Percentiles rank a stretch among this genome's conserved stretches.
Conservation (phyloP, 2,329 filamentous ascomycete genomes). For the Dichotomopilus funicola region DNA sequence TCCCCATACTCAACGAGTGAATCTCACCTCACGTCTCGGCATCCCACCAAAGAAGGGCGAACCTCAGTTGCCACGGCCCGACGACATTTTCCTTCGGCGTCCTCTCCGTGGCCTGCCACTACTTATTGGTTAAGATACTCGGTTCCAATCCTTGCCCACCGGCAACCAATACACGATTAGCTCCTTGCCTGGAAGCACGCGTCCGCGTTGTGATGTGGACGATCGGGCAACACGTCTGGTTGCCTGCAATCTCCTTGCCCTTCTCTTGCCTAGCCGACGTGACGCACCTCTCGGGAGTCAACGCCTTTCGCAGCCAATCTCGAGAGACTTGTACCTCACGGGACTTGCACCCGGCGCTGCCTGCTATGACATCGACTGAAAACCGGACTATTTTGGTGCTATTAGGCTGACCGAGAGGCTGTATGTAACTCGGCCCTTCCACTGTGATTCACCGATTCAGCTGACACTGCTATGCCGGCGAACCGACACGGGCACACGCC, state of each 20-base stretch:
- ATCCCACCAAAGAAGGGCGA: not conserved
- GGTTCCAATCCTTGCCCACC: not conserved
- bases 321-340: too few species aligned
- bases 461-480: not conserved
- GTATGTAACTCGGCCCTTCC: not conserved
- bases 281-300: too few species aligned
- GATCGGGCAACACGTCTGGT: too few species aligned
- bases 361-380: too few species aligned
- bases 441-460: not conserved
- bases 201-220: too few species aligned
- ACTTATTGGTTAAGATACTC: not conserved
- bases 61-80: slow-evolving; percentile 15
- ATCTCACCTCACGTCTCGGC: not conserved
- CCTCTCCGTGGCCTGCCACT: not conserved
- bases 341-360: too few species aligned
- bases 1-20: too few species aligned
- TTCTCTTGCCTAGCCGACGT: too few species aligned
- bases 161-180: not conserved
- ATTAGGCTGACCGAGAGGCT: slow-evolving; percentile 1
- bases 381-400: too few species aligned
- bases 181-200: too few species aligned
- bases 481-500: not conserved
- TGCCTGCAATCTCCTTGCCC: too few species aligned
- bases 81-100: slow-evolving; percentile 1
- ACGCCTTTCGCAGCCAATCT: too few species aligned